Evolutionary conservation across 2,329 filamentous ascomycete genomes (phyloP).

Genomic region (Arthrinium phaeospermum): DNA sequence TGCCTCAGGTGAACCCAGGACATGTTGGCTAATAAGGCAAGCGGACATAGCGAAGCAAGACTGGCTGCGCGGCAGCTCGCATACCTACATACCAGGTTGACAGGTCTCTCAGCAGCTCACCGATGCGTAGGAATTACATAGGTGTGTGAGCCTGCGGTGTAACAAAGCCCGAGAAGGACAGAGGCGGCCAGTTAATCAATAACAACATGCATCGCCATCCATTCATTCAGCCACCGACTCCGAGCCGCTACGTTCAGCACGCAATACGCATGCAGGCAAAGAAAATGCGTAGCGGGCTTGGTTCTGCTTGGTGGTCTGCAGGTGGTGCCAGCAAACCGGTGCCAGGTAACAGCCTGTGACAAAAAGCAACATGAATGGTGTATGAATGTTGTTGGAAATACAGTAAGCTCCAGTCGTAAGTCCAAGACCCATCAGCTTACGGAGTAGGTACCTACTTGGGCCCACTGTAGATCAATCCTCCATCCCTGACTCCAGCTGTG

Average conservation of each 20-base stretch:
- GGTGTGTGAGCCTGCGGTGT: slow-evolving; percentile 2
- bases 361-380: background rate
- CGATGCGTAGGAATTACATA: background rate
- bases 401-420: background rate
- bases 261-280: slow-evolving; percentile 8
- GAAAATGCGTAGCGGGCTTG: background rate
- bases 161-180: slow-evolving; percentile 3
- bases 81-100: background rate
- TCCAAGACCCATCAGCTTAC: background rate
- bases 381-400: background rate
- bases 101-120: slow-evolving; percentile 5
- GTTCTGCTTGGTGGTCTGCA: background rate
- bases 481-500: background rate
- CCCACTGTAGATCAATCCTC: slow-evolving; percentile 7
- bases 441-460: background rate
- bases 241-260: background rate
- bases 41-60: slow-evolving; percentile 8
- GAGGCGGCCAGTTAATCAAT: background rate
- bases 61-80: background rate
- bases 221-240: background rate
- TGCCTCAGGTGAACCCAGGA: slow-evolving; percentile 19
- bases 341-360: slow-evolving; percentile 5
- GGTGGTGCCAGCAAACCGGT: background rate
- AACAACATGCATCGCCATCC: background rate
- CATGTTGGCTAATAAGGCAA: slow-evolving; percentile 6